Conservation (phyloP, 176 grass and related monocot species). For the Triticum aestivum region DNA sequence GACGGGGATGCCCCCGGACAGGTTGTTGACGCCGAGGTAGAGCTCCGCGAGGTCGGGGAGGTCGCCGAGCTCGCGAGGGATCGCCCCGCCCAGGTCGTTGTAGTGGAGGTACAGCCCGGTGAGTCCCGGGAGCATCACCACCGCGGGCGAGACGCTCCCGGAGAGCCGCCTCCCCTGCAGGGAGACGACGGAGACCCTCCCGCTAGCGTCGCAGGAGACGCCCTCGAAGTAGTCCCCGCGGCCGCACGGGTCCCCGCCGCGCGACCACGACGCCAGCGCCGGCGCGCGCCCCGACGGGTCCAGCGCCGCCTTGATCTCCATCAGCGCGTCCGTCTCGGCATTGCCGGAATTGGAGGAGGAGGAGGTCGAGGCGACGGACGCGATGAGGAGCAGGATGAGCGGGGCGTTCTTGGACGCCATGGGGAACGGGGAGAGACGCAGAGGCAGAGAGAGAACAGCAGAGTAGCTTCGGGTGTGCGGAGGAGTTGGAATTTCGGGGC, state of each 20-base stretch:
- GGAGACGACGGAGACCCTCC: constrained; percentile 61
- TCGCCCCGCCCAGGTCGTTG: constrained; percentile 52
- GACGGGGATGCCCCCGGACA: constrained; percentile 49
- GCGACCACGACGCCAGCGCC: constrained; percentile 54
- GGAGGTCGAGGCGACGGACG: background rate
- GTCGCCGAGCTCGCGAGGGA: constrained; percentile 53
- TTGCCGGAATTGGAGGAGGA: background rate
- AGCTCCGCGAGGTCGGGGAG: constrained; percentile 54
- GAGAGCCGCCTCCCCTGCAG: constrained; percentile 64
- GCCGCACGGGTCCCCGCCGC: constrained; percentile 63
- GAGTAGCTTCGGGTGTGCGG: background rate
- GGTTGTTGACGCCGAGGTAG: constrained; percentile 73
- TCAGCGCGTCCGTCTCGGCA: constrained; percentile 53
- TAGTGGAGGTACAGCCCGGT: constrained; percentile 74
- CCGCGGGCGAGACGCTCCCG: constrained; percentile 53
- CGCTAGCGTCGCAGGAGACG: constrained; percentile 57
- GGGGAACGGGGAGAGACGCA: background rate
- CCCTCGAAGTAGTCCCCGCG: constrained; percentile 79
- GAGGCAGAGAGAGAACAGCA: background rate
- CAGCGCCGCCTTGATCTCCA: constrained; percentile 70
- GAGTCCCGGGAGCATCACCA: constrained; percentile 56
- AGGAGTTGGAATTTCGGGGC: constrained; percentile 22
- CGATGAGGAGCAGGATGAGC: constrained; percentile 15
- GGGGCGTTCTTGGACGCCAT: constrained; percentile 34
- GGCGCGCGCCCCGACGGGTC: constrained; percentile 51